These are phyloP conservation scores for Mallotus repandus DNA, from an alignment of 441 rosid genomes.

Conservation along the genomic window DNA sequence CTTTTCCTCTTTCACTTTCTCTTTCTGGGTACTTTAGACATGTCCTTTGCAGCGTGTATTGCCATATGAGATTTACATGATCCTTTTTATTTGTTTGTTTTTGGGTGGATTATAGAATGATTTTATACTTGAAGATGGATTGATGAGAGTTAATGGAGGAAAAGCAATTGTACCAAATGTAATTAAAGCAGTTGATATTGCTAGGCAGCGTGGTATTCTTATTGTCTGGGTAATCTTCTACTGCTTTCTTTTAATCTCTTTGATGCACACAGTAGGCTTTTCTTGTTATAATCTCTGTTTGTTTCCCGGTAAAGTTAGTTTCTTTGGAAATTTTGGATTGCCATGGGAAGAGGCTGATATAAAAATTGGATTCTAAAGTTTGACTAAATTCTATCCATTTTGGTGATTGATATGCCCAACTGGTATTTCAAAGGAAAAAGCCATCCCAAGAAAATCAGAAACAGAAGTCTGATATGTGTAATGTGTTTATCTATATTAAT, in stretches of 20 bases:
- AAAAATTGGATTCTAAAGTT: no score
- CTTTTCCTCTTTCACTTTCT: neutral
- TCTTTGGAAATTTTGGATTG: neutral
- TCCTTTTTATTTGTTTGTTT: neutral
- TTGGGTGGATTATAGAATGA: conserved; percentile 45
- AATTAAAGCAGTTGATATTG: conserved; percentile 59
- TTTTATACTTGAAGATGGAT: conserved; percentile 54
- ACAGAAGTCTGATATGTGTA: neutral
- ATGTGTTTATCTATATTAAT: neutral
- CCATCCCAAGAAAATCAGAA: neutral
- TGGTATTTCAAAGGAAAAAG: no score
- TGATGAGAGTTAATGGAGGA: conserved; percentile 57
- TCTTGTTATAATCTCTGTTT: conserved; percentile 4
- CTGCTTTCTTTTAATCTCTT: neutral
- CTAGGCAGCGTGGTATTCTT: conserved; percentile 67
- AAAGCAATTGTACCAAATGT: conserved; percentile 67
- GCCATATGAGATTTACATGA: neutral
- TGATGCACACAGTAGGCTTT: neutral
- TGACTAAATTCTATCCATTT: neutral
- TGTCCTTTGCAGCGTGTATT: neutral
- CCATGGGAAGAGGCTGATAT: neutral
- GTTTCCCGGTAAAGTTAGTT: conserved; percentile 17
- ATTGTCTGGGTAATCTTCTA: conserved; percentile 63
- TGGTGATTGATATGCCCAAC: neutral
- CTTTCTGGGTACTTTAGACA: neutral